phyloP scores from a whole-genome alignment of 192 early-diverging fungal genomes.

The Paraglomus brasilianum region DNA sequence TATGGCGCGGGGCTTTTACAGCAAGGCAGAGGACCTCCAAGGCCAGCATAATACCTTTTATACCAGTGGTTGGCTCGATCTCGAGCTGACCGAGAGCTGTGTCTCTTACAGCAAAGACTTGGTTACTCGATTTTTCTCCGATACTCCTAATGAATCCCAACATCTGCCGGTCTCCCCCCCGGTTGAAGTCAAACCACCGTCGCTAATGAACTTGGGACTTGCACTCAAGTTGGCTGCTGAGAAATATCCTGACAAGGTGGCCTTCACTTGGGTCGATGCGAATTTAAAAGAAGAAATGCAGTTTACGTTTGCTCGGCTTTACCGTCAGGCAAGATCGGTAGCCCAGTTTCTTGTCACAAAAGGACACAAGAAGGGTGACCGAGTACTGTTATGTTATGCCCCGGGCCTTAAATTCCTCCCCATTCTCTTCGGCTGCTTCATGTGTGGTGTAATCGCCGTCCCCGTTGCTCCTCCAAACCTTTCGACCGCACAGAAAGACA shows the following conservation, averaged over 20 bases:
- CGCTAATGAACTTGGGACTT: constrained; percentile 1
- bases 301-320: background rate
- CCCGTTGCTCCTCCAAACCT: constrained; percentile 24
- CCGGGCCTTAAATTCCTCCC: constrained; percentile 26
- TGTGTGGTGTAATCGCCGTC: constrained; percentile 18
- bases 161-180: constrained; percentile 4
- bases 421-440: constrained; percentile 21
- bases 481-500: constrained; percentile 23
- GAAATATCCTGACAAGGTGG: constrained; percentile 5
- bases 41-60: constrained; percentile 19
- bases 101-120: constrained; percentile 6
- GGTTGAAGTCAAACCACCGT: constrained; percentile 3
- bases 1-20: constrained; percentile 19
- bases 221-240: background rate
- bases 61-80: constrained; percentile 18
- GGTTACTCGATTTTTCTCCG: constrained; percentile 4
- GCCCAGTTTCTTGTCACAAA: constrained; percentile 1
- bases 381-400: constrained; percentile 22
- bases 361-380: constrained; percentile 11
- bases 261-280: constrained; percentile 10
- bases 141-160: background rate
- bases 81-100: constrained; percentile 21
- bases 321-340: constrained; percentile 11
- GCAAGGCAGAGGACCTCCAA: constrained; percentile 16
- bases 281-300: background rate